These are phyloP conservation scores for Pyrus bretschneideri DNA, from an alignment of 306 rosid genomes.

Conservation along the genomic window DNA sequence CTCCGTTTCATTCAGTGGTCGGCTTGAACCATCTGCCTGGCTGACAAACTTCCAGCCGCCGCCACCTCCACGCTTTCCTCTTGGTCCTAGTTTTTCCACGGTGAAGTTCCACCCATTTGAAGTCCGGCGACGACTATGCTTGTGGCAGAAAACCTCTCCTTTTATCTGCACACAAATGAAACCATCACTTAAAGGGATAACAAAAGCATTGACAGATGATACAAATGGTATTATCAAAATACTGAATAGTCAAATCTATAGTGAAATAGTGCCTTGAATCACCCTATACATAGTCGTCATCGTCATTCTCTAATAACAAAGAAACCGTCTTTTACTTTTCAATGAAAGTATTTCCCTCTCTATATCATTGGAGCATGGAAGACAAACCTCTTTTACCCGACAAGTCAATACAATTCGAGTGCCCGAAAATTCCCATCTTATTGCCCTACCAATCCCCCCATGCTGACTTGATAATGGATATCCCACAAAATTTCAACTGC, in stretches of 20 bases:
- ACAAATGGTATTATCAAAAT: neutral
- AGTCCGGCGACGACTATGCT: conserved; percentile 67
- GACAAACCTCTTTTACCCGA: neutral
- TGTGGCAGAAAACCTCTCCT: conserved; percentile 83
- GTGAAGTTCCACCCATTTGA: conserved; percentile 73
- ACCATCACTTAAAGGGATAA: neutral
- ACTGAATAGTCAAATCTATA: neutral
- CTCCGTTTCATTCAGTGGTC: conserved; percentile 81
- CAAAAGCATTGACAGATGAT: neutral
- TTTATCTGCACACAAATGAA: conserved; percentile 47
- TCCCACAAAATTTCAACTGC: neutral
- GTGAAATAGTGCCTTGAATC: neutral
- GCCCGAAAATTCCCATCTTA: neutral
- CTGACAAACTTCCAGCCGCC: conserved; percentile 92
- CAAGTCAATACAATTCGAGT: neutral
- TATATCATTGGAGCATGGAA: neutral
- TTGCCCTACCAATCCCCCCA: neutral
- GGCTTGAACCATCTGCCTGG: conserved; percentile 79
- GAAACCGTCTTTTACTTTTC: neutral
- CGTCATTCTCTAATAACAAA: neutral
- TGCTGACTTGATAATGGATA: neutral
- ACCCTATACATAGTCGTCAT: neutral
- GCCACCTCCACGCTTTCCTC: conserved; percentile 73
- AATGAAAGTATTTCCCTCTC: neutral
- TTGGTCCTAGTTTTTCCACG: conserved; percentile 73